Base-by-base conservation (phyloP, 1,139 yeast species). In the Petasospora fabianii region DNA sequence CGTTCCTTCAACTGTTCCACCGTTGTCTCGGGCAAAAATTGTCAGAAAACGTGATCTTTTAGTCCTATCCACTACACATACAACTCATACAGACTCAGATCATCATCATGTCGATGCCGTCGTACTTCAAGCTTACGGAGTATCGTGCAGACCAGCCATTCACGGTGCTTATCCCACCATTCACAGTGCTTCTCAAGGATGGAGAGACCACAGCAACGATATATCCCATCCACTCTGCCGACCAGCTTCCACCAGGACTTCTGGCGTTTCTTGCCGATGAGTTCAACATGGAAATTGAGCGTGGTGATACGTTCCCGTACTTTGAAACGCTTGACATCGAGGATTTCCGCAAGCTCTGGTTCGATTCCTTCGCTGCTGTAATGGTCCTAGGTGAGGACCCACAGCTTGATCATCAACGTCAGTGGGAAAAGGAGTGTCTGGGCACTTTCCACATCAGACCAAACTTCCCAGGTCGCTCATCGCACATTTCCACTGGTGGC, bases 131-230 rank as follows among this genome's bases (percentile, higher is more conserved):
- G 32, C 41, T 46, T 20, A 14, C 42, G 10, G 50, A 44, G 27
- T 46, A 44, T 30, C 43, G 50, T 17, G 42, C 48, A 12, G 50
- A 46, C 19, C 54, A 51, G 22, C 54, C 51, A 24, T 52, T 50
- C 41, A 54, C 53, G 1, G 54, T 48, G 3, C 38, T 54, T 20
- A 46, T 54, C 3, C 53, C 58, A 4, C 69, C 66, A 8, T 66
- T 72, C 51, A 85, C 96, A 1, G 86, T 88, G 4, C 64, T 86
- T 20, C 68, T 88, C 24, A 83, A 85, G 57, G 97, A 90, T 60
- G 92, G 92, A 10, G 90, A 84, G 53, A 87, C 96, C 1, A 80
- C 90, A 1, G 97, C 97, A 1, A 88, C 97, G 6, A 81, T 90
- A 44, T 87, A 87, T 56, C 97, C 98, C 3, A 75, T 92, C 15